phyloP scores from a whole-genome alignment of 1,284 basidiomycete genomes.

The Violaceomyces palustris region DNA sequence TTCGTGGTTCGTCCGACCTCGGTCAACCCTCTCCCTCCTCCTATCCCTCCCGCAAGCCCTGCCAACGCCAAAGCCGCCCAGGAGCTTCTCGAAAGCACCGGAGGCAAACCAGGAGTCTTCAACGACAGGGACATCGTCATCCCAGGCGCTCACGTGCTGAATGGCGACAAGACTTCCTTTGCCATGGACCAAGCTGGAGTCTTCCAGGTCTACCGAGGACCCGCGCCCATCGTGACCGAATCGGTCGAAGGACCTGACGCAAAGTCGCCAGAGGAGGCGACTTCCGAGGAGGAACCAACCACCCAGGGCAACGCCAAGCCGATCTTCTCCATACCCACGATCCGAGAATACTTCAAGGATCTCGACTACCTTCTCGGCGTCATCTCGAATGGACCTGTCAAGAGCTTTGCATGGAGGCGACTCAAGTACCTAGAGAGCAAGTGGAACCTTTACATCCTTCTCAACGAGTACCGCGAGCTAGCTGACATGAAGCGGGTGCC shows the following conservation, averaged over 20 bases:
- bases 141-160: constrained; percentile 24
- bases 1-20: constrained; percentile 41
- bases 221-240: constrained; percentile 8
- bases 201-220: constrained; percentile 40
- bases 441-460: constrained; percentile 84
- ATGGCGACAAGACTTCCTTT: constrained; percentile 27
- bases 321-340: constrained; percentile 72
- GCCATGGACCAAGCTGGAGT: constrained; percentile 46
- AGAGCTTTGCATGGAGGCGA: constrained; percentile 88
- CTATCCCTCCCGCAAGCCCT: constrained; percentile 47
- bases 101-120: constrained; percentile 48
- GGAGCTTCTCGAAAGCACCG: constrained; percentile 45
- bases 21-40: constrained; percentile 39
- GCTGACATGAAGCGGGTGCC: constrained; percentile 83
- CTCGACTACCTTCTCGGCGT: constrained; percentile 67
- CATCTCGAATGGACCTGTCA: constrained; percentile 88
- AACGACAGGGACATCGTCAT: constrained; percentile 28
- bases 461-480: constrained; percentile 91
- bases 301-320: constrained; percentile 52
- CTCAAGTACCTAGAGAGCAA: constrained; percentile 92
- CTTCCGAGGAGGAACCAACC: not conserved
- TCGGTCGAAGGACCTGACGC: constrained; percentile 17
- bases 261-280: too few species aligned
- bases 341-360: constrained; percentile 91
- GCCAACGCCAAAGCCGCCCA: constrained; percentile 50